These are phyloP conservation scores for Phytopythium ostracodes DNA, from an alignment of 352 stramenopile genomes.

Conservation along the genomic window DNA sequence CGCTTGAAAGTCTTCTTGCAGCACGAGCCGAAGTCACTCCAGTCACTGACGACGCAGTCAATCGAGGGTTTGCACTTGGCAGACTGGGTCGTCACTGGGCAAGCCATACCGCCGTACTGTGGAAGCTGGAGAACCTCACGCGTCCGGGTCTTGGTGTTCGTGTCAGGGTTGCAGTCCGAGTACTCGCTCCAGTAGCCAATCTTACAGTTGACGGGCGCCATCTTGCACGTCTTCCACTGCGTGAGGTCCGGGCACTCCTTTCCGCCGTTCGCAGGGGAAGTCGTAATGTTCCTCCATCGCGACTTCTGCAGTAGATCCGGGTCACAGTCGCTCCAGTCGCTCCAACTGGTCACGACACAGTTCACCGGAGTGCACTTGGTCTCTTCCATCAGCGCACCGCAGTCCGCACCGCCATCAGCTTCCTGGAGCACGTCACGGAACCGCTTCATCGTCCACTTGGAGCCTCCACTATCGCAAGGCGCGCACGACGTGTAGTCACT, in stretches of 20 bases:
- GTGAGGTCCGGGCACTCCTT: constrained; percentile 32
- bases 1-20: constrained; percentile 26
- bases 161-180: constrained; percentile 31
- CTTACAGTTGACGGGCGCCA: constrained; percentile 42
- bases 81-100: constrained; percentile 28
- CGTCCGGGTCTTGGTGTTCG: constrained; percentile 44
- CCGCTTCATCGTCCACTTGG: constrained; percentile 21
- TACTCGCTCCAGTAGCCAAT: constrained; percentile 47
- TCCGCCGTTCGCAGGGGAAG: constrained; percentile 23
- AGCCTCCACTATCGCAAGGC: background rate
- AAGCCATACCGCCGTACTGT: constrained; percentile 31
- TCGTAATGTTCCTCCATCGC: constrained; percentile 28
- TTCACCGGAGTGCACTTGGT: constrained; percentile 34
- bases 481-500: constrained; percentile 48
- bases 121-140: constrained; percentile 30
- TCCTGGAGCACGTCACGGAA: constrained; percentile 35
- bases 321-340: constrained; percentile 28
- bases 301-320: constrained; percentile 13
- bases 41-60: constrained; percentile 62
- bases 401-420: constrained; percentile 33
- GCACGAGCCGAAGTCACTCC: constrained; percentile 34
- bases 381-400: constrained; percentile 42
- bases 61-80: constrained; percentile 34
- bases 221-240: constrained; percentile 26
- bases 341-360: constrained; percentile 38